These are phyloP conservation scores for Articulospora tetracladia DNA, from an alignment of 495 filamentous ascomycete genomes.

Conservation along the genomic window DNA sequence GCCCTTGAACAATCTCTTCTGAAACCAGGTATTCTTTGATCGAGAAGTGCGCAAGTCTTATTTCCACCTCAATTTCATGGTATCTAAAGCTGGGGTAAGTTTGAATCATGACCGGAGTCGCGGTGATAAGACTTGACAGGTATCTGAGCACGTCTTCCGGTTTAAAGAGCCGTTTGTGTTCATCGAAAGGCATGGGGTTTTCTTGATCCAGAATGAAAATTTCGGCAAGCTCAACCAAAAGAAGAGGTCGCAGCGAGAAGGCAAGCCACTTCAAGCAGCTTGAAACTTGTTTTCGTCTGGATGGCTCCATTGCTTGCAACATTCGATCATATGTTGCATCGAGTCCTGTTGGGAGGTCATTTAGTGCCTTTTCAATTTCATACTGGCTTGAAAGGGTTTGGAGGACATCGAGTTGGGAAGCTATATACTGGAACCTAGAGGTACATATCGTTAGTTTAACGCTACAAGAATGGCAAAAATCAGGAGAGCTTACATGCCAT, in stretches of 20 bases:
- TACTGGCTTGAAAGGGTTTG: constrained; percentile 23
- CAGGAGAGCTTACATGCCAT: constrained; percentile 24
- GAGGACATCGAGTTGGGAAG: constrained; percentile 34
- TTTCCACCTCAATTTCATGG: not conserved
- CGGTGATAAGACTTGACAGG: constrained; percentile 26
- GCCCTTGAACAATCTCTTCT: not conserved
- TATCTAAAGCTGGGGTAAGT: too few species aligned
- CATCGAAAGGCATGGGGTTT: constrained; percentile 20
- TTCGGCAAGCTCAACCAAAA: constrained; percentile 26
- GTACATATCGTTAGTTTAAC: constrained; percentile 2
- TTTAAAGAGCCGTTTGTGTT: constrained; percentile 16
- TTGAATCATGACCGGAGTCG: too few species aligned
- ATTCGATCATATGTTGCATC: constrained; percentile 38
- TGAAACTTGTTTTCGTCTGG: constrained; percentile 17
- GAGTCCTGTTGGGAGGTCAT: constrained; percentile 30
- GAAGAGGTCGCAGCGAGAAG: constrained; percentile 27
- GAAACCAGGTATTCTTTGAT: constrained; percentile 35
- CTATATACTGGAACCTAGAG: constrained; percentile 33
- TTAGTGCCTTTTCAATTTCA: constrained; percentile 22
- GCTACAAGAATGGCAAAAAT: too few species aligned
- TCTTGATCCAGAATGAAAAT: constrained; percentile 24
- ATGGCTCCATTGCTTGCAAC: constrained; percentile 15
- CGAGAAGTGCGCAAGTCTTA: constrained; percentile 35
- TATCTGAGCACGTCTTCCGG: constrained; percentile 23
- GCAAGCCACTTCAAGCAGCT: constrained; percentile 30